Evolutionary conservation across 2,329 filamentous ascomycete genomes (phyloP), one percentile per base, ranked within the genome.

Genomic region (Claviceps monticola): DNA sequence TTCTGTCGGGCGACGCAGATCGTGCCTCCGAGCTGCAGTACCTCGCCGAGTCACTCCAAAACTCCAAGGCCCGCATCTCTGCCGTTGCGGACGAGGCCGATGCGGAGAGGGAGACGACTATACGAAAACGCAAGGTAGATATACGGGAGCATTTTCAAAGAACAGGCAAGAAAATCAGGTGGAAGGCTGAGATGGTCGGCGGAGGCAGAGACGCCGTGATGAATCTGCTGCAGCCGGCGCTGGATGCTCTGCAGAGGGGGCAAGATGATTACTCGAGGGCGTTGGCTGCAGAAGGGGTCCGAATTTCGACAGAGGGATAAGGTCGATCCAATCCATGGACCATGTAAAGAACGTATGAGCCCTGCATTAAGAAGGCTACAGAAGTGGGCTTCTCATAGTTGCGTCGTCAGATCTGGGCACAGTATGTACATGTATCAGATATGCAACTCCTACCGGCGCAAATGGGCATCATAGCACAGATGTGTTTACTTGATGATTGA

Each of bases 1-100:
- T 95, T 62, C 75, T 95, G 26, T 96, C 90, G 0, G 91, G 90
- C 14, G 88, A 96, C 62, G 71, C 86, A 1, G 83, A 88, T 54
- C 83, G 88, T 37, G 87, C 88, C 0, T 75, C 76, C 43, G 91
- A 98, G 67, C 75, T 96, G 14, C 81, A 83, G 6, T 88, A 86
- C 55, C 76, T 96, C 46, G 82, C 86, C 7, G 87, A 95, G 64
- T 91, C 89, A 9, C 74, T 98, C 14, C 79, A 80, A 54, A 80
- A 84, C 54, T 91, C 88, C 0, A 74, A 83, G 52, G 79, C 84
- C 54, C 81, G 93, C 26, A 91, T 97, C 65, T 79, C 85, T 53
- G 82, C 84, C 16, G 86, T 96, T 1, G 86, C 85, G 0, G 76
- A 80, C 14, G 83, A 88, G 59, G 93, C 93, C 0, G 90, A 96